Evolutionary conservation across 1,284 basidiomycete species (phyloP), one percentile per base, ranked within the genome.

Genomic region (Ceratobasidium sp.): DNA sequence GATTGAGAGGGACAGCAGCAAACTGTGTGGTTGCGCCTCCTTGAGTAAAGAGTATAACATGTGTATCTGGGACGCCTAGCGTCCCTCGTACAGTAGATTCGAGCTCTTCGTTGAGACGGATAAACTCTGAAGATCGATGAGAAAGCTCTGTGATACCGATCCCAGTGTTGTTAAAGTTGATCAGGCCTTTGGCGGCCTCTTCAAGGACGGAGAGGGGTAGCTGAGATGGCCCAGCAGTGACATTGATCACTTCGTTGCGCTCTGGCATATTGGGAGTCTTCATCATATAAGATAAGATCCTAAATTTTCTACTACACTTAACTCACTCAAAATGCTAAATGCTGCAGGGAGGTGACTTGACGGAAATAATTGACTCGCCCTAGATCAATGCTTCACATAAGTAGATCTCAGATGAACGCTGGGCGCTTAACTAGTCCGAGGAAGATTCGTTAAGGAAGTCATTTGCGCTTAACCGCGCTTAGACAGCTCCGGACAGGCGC

Each of bases 101-200:
- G 73, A 92, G 83, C 49, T 84, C 81, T 71, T 82, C 79, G 72
- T 94, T 79, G 77, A 89, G 90, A 16, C 82, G 80, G 69, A 84
- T 84, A 78, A 98, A 98, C 74, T 94, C 89, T 75, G 90, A 87
- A 47, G 93, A 93, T 72, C 95, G 90, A 78, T 98, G 95, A 1
- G 91, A 95, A 75, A 97, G 87, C 79, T 98, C 95, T 58, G 92
- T 91, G 76, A 98, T 87, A 56, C 95, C 95, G 74, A 98, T 95
- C 39, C 95, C 95, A 2, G 91, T 95, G 56, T 83, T 83, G 69
- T 87, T 82, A 79, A 95, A 98, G 80, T 97, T 90, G 75, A 98
- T 79, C 16, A 98, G 82, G 11, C 87, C 89, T 71, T 86, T 83
- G 30, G 87, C 81, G 1, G 94, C 91, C 75, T 94, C 87, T 75